Evolutionary conservation across 208 protist genomes (phyloP).

Genomic region (Herpetomonas samuelpessoai): DNA sequence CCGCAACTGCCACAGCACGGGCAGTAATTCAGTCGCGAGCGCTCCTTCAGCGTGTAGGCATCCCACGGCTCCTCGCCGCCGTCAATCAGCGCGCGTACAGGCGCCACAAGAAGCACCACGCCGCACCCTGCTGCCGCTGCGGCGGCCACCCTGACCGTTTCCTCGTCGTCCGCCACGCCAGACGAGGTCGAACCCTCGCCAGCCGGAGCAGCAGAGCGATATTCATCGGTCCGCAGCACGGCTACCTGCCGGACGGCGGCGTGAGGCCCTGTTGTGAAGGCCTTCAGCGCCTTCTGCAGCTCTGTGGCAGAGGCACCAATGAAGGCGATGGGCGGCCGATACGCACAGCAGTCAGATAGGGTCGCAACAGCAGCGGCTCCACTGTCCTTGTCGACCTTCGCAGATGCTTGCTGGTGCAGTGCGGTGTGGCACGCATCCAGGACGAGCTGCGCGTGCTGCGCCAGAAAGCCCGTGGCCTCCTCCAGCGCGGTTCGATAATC

Average conservation of each 20-base stretch:
- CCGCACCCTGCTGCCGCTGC: constrained; percentile 6
- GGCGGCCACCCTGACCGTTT: constrained; percentile 13
- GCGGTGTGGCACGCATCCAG: not conserved
- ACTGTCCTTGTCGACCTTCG: not conserved
- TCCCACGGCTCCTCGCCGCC: constrained; percentile 74
- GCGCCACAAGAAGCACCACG: constrained; percentile 31
- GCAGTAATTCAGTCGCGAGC: constrained; percentile 70
- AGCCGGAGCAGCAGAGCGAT: not conserved
- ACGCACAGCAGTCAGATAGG: too few species aligned
- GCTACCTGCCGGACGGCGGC: constrained; percentile 12
- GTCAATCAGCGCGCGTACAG: constrained; percentile 53
- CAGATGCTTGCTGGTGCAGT: not conserved
- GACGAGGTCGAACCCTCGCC: not conserved
- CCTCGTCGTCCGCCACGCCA: not conserved
- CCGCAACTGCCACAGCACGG: constrained; percentile 68
- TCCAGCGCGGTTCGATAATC: too few species aligned
- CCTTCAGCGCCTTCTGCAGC: not conserved
- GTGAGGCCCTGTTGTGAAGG: not conserved
- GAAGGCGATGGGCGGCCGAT: not conserved
- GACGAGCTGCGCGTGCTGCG: not conserved
- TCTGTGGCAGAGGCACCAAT: not conserved
- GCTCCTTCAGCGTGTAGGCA: constrained; percentile 54
- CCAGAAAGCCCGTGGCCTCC: not conserved
- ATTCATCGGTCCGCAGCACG: constrained; percentile 1
- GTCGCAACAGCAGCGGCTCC: not conserved